Conservation (phyloP, 192 early-diverging fungal genomes). For the Entomortierella parvispora region DNA sequence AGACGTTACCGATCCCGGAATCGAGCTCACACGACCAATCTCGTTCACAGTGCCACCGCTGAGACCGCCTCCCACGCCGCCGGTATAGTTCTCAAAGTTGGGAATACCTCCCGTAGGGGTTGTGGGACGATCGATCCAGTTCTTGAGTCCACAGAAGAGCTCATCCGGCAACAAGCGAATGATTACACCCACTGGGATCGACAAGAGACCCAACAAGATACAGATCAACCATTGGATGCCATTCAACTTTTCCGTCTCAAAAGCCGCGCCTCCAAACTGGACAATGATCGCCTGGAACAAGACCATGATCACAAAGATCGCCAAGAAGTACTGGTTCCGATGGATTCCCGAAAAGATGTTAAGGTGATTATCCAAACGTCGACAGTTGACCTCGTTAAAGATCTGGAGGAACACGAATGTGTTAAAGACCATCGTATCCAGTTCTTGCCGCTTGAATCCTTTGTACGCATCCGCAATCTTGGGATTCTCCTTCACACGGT, state of each 20-base stretch:
- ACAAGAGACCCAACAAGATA: constrained; percentile 78
- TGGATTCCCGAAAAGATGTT: constrained; percentile 90
- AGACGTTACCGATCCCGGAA: constrained; percentile 33
- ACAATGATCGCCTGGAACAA: constrained; percentile 89
- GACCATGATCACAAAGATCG: constrained; percentile 80
- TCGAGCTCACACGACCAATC: constrained; percentile 31
- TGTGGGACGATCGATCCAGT: constrained; percentile 17
- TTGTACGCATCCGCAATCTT: constrained; percentile 13
- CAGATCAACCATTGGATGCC: constrained; percentile 87
- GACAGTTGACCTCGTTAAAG: constrained; percentile 82
- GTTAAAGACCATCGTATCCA: constrained; percentile 91
- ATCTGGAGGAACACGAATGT: constrained; percentile 92
- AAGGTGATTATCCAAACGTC: constrained; percentile 75
- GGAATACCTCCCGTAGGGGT: not conserved
- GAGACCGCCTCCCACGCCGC: not conserved
- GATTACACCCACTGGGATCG: constrained; percentile 86
- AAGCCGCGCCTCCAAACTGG: constrained; percentile 87
- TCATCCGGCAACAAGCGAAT: constrained; percentile 89
- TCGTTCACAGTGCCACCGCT: not conserved
- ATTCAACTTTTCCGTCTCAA: constrained; percentile 75
- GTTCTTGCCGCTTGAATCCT: constrained; percentile 27
- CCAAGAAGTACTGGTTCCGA: constrained; percentile 83
- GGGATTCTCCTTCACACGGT: constrained; percentile 3
- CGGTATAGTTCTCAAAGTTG: constrained; percentile 18
- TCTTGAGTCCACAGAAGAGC: constrained; percentile 47